A percentile compares a stretch with the other conserved stretches of the same genome.
Conservation (phyloP, 768 basidiomycete species). For the Hypholoma sublateritium region DNA sequence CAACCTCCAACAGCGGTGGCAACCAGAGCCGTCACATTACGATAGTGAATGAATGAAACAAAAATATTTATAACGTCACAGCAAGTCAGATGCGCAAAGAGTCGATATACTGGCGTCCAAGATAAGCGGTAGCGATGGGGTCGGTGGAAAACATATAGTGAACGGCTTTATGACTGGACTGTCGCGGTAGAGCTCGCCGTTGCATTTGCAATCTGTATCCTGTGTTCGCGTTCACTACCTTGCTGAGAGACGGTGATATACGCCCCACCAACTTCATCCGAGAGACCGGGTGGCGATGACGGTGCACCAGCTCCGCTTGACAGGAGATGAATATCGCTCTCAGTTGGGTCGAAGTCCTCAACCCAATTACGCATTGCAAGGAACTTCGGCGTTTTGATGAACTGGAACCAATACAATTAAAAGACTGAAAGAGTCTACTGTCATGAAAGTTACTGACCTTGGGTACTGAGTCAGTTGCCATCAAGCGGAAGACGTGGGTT, state of each 20-base stretch:
- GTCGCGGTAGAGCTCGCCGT: constrained; percentile 23
- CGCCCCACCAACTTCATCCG: constrained; percentile 79
- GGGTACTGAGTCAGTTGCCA: constrained; percentile 99
- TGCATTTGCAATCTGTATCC: constrained; percentile 32
- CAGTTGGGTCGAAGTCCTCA: constrained; percentile 71
- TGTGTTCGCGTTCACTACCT: constrained; percentile 69
- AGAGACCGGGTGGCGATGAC: constrained; percentile 59
- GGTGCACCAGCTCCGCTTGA: constrained; percentile 59
- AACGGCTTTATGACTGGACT: constrained; percentile 21
- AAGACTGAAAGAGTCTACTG: constrained; percentile 7
- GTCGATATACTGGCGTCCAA: neutral
- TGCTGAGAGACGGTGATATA: constrained; percentile 86
- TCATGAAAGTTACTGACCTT: constrained; percentile 51
- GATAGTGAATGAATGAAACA: constrained; percentile 1
- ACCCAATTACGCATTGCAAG: constrained; percentile 76
- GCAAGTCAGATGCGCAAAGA: constrained; percentile 4
- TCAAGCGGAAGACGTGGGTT: constrained; percentile 92
- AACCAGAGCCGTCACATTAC: constrained; percentile 7
- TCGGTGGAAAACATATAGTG: neutral
- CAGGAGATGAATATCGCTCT: constrained; percentile 57
- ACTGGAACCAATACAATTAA: constrained; percentile 40
- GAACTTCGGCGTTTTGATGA: constrained; percentile 86
- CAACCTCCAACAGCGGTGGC: constrained; percentile 19
- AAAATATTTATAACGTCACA: neutral
- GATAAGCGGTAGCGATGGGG: neutral